Base-by-base conservation (phyloP, 2,329 filamentous ascomycete species). In the Pseudogymnoascus sp. region DNA sequence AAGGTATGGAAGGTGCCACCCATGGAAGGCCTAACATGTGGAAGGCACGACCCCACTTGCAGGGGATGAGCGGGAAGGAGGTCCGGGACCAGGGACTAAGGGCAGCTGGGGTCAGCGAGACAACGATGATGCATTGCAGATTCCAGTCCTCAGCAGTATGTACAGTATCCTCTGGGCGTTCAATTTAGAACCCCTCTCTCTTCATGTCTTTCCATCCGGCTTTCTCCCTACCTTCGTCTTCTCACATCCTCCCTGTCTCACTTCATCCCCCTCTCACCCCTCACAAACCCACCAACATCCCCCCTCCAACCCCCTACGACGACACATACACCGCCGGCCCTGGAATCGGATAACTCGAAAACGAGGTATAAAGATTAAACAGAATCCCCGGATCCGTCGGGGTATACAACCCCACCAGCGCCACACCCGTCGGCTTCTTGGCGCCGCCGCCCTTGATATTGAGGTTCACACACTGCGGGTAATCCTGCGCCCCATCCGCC, bases 401-500 rank as follows among this genome's bases (percentile, higher is more conserved):
- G 25, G 67, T 72, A 71, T 78, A 78, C n/a, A 62, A 59, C 10
- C 68, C 67, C 64, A 67, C 67, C 33, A 69, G 66, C 16, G 68
- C 60, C 14, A 69, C 66, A 61, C 68, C 68, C 23, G 66, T 59
- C 53, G 68, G 68, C n/a, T 60, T 64, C 33, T 61, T 64, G 8
- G 42, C 23, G 59, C 67, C 67, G 18, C 69, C 69, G 11, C 71
- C 72, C 35, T 70, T 72, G 42, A 78, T 72, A 63, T 71, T 74
- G 64, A 79, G 66, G 68, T 78, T 75, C 14, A 77, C 71, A 69
- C 76, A 78, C 67, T 75, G 74, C 68, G 75, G 74, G 70, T 79
- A 79, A 65, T 78, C 73, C 66, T 79, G 77, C n/a, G 77, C 76
- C 59, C 76, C 76, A 80, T 77, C 66, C 44, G 59, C 68, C 63